A percentile compares a stretch with the other conserved stretches of the same genome.
These are phyloP conservation scores for Cyathus striatus DNA, from an alignment of 768 basidiomycete genomes.

Conservation along the genomic window DNA sequence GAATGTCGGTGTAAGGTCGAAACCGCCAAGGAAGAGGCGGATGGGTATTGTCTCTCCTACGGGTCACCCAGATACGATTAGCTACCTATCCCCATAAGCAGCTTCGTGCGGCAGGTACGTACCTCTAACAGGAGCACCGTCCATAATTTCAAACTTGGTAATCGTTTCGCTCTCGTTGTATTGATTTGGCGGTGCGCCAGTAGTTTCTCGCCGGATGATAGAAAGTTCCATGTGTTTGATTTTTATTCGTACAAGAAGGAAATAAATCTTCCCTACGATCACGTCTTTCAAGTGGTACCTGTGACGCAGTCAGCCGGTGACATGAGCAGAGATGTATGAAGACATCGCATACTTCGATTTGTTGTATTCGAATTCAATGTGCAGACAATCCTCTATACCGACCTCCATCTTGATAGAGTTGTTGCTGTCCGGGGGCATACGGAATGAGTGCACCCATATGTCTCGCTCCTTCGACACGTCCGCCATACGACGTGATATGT, in stretches of 20 bases:
- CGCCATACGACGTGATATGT: slow-evolving; percentile 87
- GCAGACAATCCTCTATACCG: slow-evolving; percentile 97
- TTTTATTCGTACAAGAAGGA: slow-evolving; percentile 96
- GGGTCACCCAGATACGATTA: not conserved
- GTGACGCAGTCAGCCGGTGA: not conserved
- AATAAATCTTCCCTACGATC: slow-evolving; percentile 99
- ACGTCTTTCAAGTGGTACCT: slow-evolving; percentile 99
- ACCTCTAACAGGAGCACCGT: slow-evolving; percentile 96
- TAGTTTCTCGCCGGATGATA: slow-evolving; percentile 96
- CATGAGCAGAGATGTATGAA: not conserved
- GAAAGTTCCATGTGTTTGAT: slow-evolving; percentile 99
- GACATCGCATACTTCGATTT: slow-evolving; percentile 81
- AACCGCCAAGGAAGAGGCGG: slow-evolving; percentile 94
- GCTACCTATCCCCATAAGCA: not conserved
- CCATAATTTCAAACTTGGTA: slow-evolving; percentile 99
- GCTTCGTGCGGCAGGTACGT: slow-evolving; percentile 11
- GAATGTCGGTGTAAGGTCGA: slow-evolving; percentile 98
- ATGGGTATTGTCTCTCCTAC: slow-evolving; percentile 97
- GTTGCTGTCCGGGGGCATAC: slow-evolving; percentile 97
- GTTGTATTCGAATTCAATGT: slow-evolving; percentile 99
- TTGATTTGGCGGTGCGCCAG: slow-evolving; percentile 95
- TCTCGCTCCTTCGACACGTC: slow-evolving; percentile 93
- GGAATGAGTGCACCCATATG: slow-evolving; percentile 96
- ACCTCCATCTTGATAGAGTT: slow-evolving; percentile 99
- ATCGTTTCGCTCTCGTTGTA: slow-evolving; percentile 99